phyloP scores from a whole-genome alignment of 208 protist species.

The Trypanosoma conorhini region DNA sequence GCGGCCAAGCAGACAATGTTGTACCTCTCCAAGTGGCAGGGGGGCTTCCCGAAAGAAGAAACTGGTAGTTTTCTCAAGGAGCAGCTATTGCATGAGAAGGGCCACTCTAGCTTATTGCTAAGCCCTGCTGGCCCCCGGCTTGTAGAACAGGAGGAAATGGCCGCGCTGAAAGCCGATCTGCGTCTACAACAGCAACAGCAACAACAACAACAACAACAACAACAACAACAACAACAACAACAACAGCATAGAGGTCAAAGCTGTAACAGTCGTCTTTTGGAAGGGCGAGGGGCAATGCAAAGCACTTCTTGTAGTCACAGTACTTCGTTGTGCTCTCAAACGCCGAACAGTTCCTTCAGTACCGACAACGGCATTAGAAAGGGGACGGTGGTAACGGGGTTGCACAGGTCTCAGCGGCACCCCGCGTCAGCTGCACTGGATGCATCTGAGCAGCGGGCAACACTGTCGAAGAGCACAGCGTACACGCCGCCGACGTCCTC shows the following conservation, averaged over 20 bases:
- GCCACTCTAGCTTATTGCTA: not conserved
- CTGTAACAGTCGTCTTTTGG: not conserved
- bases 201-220: too few species aligned
- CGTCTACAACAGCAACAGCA: not conserved
- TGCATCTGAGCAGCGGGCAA: not conserved
- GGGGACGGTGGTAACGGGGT: not conserved
- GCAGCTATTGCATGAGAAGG: not conserved
- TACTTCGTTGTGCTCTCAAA: not conserved
- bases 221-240: not conserved
- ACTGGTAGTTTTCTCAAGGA: not conserved
- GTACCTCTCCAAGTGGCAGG: not conserved
- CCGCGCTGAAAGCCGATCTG: not conserved
- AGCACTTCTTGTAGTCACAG: not conserved
- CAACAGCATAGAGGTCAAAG: not conserved
- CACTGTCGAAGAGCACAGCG: not conserved
- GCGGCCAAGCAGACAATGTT: not conserved
- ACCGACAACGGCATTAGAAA: not conserved
- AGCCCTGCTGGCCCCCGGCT: not conserved
- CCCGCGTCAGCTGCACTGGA: not conserved
- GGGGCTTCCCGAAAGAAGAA: not conserved
- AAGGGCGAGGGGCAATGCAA: not conserved
- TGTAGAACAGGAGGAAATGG: conserved; percentile 4
- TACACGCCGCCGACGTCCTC: not conserved
- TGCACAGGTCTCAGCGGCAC: not conserved
- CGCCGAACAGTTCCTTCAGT: not conserved